Evolutionary conservation across 1,284 basidiomycete species (phyloP), one percentile per base, ranked within the genome.

Genomic region (Apiotrichum domesticum): DNA sequence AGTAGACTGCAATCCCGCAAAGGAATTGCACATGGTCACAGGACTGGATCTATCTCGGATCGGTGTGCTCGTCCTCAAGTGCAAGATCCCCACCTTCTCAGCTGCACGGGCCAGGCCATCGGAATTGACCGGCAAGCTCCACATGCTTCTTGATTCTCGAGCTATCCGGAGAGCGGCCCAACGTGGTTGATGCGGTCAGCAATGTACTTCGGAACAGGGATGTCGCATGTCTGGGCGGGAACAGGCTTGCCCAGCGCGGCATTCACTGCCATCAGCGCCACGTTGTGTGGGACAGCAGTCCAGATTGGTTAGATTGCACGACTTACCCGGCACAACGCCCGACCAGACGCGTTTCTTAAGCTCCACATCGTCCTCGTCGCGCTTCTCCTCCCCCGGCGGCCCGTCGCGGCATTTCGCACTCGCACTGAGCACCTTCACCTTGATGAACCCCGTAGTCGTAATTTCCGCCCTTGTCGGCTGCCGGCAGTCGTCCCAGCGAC

Each of bases 381-480:
- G 53, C 52, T 59, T 62, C 42, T 68, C 63, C 35, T 70, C 68
- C 14, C 62, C 58, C 1, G 67, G 61, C 37, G 54, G 58, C 0
- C 63, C 41, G 21, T 29, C 14, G 32, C 45, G 48, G 34, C 67
- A 56, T 56, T 70, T 69, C 10, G 68, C 67, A 34, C 68, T 70
- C 2, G 68, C 70, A 29, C 55, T 57, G 41, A 66, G 59, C 10
- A 70, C 57, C 13, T 62, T 54, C 32, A 72, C 51, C 43, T 67
- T 61, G 10, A 70, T 45, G 15, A 72, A 65, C 6, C 65, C 68
- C 21, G 69, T 70, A 5, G 59, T 62, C 35, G 63, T 56, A 49
- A 62, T 55, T 50, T 72, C 68, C 37, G 59, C 61, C 7, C 47
- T 21, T 35, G 59, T 57, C 4, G 66, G 65, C 58, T 60, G 46